Conservation (phyloP, 208 protist genomes). For the Wallacemonas sp. region DNA sequence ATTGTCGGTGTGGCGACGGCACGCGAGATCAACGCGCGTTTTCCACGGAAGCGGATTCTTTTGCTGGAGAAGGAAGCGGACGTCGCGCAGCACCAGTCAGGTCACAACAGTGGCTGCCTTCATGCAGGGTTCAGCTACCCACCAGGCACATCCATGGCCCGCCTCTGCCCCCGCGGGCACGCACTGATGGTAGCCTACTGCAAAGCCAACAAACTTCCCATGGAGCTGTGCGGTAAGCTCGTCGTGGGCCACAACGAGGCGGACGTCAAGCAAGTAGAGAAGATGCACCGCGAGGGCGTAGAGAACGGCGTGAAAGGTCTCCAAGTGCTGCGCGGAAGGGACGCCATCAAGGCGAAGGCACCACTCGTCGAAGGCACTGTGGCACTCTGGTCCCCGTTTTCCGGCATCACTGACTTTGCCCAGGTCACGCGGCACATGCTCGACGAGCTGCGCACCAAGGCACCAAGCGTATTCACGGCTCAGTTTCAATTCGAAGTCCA, state of each 20-base stretch:
- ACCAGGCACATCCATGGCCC: conserved; percentile 39
- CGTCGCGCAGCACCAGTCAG: conserved; percentile 65
- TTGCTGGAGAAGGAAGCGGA: conserved; percentile 65
- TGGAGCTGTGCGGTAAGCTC: conserved; percentile 59
- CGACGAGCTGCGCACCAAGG: conserved; percentile 18
- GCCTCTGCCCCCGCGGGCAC: conserved; percentile 52
- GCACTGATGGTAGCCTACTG: conserved; percentile 61
- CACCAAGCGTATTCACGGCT: conserved; percentile 8
- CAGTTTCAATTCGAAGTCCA: conserved; percentile 30
- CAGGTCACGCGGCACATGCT: conserved; percentile 35
- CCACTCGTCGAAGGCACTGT: conserved; percentile 37
- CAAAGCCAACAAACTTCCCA: conserved; percentile 45
- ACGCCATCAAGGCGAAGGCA: conserved; percentile 43
- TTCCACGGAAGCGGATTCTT: conserved; percentile 33
- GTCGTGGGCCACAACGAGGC: conserved; percentile 55
- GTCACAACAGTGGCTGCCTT: conserved; percentile 72
- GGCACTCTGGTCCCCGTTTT: conserved; percentile 62
- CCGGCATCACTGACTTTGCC: conserved; percentile 59
- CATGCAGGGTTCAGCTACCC: conserved; percentile 79
- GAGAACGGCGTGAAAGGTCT: conserved; percentile 62
- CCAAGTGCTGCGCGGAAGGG: conserved; percentile 24
- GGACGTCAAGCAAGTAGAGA: conserved; percentile 39
- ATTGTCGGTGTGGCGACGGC: conserved; percentile 59
- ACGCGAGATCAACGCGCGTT: conserved; percentile 30
- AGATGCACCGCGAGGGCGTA: conserved; percentile 42